Evolutionary conservation across 2,329 filamentous ascomycete genomes (phyloP), one percentile per base, ranked within the genome.

Genomic region (Xylaria sp.): DNA sequence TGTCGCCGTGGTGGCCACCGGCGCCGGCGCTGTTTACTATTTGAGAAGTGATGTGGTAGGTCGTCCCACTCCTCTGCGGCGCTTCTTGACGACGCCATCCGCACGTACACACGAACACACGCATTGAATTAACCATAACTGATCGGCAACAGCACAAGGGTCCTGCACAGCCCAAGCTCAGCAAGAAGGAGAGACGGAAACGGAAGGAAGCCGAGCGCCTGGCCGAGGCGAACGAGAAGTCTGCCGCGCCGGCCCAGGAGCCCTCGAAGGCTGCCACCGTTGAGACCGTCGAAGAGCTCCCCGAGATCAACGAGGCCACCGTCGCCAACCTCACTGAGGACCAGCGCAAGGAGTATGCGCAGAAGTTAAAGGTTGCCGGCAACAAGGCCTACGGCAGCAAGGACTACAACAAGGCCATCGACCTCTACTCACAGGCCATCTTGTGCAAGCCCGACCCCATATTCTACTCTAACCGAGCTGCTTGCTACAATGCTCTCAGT

Each of bases 381-480:
- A 99, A 99, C 82, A 95, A 94, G 78, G 91, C 94, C 6, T 99
- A 97, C 71, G 92, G 91, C 62, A 86, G 87, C 67, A 97, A 97
- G 79, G 90, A 96, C 71, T 97, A 97, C 78, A 88, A 91, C 76
- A 87, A 85, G 70, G 94, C 94, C 67, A 99, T 99, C 72, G 89
- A 92, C 3, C 86, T 99, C 42, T 99, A 99, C 78, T 90, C 90
- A 67, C 91, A 96, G 79, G 94, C 94, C 54, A 96, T 99, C 69
- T 80, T 97, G 55, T 97, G 94, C 88, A 96, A 94, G 79, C 89
- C 92, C 59, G 94, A 99, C 72, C 92, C 94, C 37, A 92, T 99
- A 74, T 99, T 94, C 82, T 99, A 95, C 83, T 97, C 94, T 65
- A 99, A 99, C 83, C 89, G 94, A 69, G 94, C 94, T 59, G 94